A percentile compares a stretch with the other conserved stretches of the same genome.
Conservation (phyloP, 768 basidiomycete species). For the Boletus bicolor region DNA sequence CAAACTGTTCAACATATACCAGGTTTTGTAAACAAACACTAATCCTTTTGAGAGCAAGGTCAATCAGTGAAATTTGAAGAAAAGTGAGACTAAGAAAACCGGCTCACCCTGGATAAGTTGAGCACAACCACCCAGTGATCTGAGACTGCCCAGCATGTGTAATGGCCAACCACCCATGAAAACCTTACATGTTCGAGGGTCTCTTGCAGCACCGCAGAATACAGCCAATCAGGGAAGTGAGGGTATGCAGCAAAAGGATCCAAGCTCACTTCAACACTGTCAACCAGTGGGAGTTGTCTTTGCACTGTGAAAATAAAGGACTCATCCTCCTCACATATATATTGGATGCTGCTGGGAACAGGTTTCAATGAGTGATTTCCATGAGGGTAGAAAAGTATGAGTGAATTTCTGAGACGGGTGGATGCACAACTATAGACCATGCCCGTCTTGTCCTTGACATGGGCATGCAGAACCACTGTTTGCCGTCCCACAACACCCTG, state of each 20-base stretch:
- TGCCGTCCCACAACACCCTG: too few relatives aligned
- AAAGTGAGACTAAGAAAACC: neutral
- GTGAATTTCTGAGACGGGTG: slow-evolving; percentile 10
- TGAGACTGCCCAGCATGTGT: slow-evolving; percentile 2
- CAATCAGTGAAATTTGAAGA: too few relatives aligned
- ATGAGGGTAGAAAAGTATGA: slow-evolving; percentile 9
- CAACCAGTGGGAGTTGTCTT: neutral
- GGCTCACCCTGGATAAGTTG: neutral
- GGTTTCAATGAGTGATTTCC: neutral
- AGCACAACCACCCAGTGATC: slow-evolving; percentile 1
- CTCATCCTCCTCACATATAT: slow-evolving; percentile 2
- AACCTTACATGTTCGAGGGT: neutral
- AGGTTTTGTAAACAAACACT: too few relatives aligned
- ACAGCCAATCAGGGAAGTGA: neutral
- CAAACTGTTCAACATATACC: too few relatives aligned
- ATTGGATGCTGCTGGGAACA: slow-evolving; percentile 14
- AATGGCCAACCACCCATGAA: slow-evolving; percentile 9
- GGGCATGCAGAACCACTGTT: neutral
- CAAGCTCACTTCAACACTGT: neutral
- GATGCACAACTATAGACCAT: slow-evolving; percentile 3
- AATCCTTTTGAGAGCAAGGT: too few relatives aligned
- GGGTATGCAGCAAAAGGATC: neutral
- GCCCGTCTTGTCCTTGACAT: neutral
- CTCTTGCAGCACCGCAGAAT: neutral
- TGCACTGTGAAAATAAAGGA: slow-evolving; percentile 1